These are phyloP conservation scores for Claviceps citrina DNA, from an alignment of 2,329 filamentous ascomycete genomes.

Conservation along the genomic window DNA sequence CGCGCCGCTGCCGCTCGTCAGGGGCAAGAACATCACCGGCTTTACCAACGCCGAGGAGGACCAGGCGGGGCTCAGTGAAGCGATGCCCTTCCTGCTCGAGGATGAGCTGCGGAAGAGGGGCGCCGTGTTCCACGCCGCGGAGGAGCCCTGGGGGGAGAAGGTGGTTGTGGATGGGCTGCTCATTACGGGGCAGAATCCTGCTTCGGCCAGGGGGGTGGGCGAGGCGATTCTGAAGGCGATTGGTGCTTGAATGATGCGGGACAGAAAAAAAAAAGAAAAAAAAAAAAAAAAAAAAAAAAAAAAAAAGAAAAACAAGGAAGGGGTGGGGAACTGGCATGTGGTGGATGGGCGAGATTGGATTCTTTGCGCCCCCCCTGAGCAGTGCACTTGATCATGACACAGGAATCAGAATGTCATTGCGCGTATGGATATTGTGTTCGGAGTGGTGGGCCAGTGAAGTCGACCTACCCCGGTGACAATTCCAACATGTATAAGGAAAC, in stretches of 20 bases:
- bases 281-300: background rate
- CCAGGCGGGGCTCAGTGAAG: conserved; percentile 30
- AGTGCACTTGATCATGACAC: no score
- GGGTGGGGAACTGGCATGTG: no score
- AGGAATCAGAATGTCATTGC: no score
- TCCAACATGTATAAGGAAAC: no score
- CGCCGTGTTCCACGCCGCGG: conserved; percentile 41
- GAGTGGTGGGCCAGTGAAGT: no score
- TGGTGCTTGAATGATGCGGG: conserved; percentile 8
- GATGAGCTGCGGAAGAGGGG: conserved; percentile 35
- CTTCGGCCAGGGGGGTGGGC: conserved; percentile 34
- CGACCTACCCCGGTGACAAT: no score
- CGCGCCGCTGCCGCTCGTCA: conserved; percentile 38
- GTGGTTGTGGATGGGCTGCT: conserved; percentile 35
- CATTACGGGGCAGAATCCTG: conserved; percentile 44
- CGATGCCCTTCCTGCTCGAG: conserved; percentile 46
- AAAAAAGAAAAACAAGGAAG: no score
- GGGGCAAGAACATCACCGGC: conserved; percentile 42
- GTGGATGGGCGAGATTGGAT: no score
- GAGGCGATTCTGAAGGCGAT: conserved; percentile 35
- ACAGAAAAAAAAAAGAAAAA: no score
- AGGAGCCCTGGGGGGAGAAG: conserved; percentile 32
- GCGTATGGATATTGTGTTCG: no score
- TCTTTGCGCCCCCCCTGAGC: no score
- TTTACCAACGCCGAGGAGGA: conserved; percentile 45